Percentiles rank a stretch among this genome's conserved stretches.
Evolutionary conservation across 2,329 filamentous ascomycete species (phyloP).

Genomic region (Apiospora koreana): DNA sequence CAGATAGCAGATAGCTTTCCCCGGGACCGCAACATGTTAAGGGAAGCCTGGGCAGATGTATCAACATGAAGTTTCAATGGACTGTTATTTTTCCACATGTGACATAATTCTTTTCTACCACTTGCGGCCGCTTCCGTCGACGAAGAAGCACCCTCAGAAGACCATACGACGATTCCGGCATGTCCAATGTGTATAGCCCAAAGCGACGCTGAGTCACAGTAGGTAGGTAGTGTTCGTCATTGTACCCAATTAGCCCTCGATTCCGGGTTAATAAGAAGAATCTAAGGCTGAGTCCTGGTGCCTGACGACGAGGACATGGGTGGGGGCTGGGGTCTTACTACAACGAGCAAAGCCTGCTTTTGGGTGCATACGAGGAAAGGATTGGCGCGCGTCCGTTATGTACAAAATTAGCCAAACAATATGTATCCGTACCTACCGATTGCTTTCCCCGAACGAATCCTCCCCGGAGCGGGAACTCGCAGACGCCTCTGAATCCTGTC

Average conservation of each 20-base stretch:
- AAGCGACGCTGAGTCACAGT: not conserved
- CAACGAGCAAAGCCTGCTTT: not conserved
- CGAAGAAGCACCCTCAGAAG: not conserved
- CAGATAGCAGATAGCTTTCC: not conserved
- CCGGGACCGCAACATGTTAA: not conserved
- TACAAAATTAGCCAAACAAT: not conserved
- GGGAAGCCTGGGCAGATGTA: not conserved
- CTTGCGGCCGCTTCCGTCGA: not conserved
- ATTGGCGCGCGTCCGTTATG: not conserved
- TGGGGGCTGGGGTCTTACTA: conserved; percentile 1
- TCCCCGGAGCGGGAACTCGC: not conserved
- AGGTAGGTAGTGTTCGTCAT: not conserved
- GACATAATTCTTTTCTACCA: not conserved
- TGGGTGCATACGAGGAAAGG: not conserved
- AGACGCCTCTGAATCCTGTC: not conserved
- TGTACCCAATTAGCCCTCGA: not conserved
- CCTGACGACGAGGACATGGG: not conserved
- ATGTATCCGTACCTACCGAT: no score
- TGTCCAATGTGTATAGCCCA: not conserved
- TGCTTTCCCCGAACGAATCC: not conserved
- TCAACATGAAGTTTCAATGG: not conserved
- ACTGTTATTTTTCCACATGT: not conserved
- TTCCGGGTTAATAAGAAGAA: not conserved
- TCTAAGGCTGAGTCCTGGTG: not conserved
- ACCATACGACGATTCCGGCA: not conserved